Evolutionary conservation across 2,329 filamentous ascomycete genomes (phyloP).

Genomic region (Xylaria sp.): DNA sequence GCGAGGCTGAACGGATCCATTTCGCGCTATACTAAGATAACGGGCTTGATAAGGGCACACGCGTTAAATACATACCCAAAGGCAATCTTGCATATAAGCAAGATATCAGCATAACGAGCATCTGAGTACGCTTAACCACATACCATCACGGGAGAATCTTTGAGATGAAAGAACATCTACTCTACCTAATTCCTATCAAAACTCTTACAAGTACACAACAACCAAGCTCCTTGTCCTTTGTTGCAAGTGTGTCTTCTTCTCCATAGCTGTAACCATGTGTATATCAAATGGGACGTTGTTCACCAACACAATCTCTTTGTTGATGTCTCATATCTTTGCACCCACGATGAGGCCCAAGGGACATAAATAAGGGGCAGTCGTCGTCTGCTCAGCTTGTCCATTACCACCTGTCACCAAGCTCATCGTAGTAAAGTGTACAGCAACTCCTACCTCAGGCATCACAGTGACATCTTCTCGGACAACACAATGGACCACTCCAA

Average conservation of each 20-base stretch:
- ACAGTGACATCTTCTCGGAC: background rate
- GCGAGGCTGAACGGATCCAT: background rate
- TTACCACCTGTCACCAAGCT: background rate
- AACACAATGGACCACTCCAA: background rate
- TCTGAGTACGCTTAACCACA: too few species aligned
- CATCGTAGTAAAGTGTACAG: background rate
- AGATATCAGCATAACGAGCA: too few species aligned
- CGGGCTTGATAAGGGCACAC: background rate
- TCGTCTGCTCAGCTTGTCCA: background rate
- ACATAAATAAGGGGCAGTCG: background rate
- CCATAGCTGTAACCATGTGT: too few species aligned
- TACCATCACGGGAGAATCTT: too few species aligned
- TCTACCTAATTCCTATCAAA: too few species aligned
- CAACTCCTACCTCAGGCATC: background rate
- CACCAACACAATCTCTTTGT: background rate
- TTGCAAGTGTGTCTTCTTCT: too few species aligned
- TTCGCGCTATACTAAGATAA: background rate
- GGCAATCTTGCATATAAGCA: too few species aligned
- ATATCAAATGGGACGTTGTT: too few species aligned
- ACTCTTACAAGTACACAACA: too few species aligned
- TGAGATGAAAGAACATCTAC: too few species aligned
- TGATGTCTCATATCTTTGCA: background rate
- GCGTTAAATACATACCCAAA: background rate
- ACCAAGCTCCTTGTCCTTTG: too few species aligned
- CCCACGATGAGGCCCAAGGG: background rate